These are phyloP conservation scores for Petrea volubilis DNA, from an alignment of 257 asterid genomes.

Conservation along the genomic window DNA sequence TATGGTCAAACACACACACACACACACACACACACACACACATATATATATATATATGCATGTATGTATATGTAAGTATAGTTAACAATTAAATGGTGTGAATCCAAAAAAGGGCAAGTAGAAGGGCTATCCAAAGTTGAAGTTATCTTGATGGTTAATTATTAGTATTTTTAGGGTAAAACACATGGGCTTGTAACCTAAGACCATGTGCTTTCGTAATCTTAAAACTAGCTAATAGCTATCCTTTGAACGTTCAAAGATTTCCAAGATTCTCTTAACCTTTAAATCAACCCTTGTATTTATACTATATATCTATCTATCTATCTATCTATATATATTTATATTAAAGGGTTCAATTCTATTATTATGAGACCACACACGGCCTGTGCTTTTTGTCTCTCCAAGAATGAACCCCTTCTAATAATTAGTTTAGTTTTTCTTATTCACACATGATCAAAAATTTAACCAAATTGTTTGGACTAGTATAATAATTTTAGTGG, in stretches of 20 bases:
- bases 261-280: conserved; percentile 35
- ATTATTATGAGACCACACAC: background rate
- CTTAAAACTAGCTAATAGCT: too few relatives aligned
- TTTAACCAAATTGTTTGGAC: too few relatives aligned
- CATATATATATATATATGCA: background rate
- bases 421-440: background rate
- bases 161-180: conserved; percentile 6
- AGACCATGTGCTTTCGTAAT: conserved; percentile 50
- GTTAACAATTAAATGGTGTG: background rate
- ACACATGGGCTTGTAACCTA: conserved; percentile 38
- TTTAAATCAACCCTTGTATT: background rate
- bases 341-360: background rate
- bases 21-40: background rate
- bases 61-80: background rate
- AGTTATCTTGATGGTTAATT: conserved; percentile 25
- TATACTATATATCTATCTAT: background rate
- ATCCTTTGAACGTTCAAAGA: conserved; percentile 52
- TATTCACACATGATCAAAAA: background rate
- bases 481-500: background rate
- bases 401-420: background rate
- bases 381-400: background rate
- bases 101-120: conserved; percentile 16
- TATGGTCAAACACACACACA: background rate
- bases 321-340: background rate
- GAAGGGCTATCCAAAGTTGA: conserved; percentile 22